A percentile compares a stretch with the other conserved stretches of the same genome.
phyloP scores from a whole-genome alignment of 768 basidiomycete genomes.

The Russula dissimulans region DNA sequence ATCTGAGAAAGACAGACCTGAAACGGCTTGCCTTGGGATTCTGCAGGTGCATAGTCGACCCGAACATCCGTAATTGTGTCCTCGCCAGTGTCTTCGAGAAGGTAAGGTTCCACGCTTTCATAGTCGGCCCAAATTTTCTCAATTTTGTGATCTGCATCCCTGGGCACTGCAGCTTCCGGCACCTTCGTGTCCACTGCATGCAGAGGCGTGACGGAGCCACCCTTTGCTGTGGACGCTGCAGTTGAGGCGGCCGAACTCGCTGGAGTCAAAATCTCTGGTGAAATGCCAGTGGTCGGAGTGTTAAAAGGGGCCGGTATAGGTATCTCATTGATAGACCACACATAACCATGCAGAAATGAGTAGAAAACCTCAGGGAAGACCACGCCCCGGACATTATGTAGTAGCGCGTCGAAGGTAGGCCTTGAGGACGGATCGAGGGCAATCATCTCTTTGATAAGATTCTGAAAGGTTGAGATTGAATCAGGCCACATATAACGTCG shows the following conservation, averaged over 20 bases:
- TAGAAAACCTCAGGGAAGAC: constrained; percentile 93
- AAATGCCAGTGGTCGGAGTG: constrained; percentile 24
- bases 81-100: constrained; percentile 40
- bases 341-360: constrained; percentile 87
- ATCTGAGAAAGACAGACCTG: constrained; percentile 36
- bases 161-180: constrained; percentile 41
- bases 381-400: constrained; percentile 64
- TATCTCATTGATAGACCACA: constrained; percentile 68
- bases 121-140: constrained; percentile 85
- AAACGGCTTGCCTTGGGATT: constrained; percentile 40
- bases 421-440: constrained; percentile 65
- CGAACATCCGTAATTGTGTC: constrained; percentile 45
- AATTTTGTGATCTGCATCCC: constrained; percentile 77
- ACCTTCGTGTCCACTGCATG: constrained; percentile 9
- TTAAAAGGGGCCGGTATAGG: constrained; percentile 40
- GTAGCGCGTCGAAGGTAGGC: constrained; percentile 71
- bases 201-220: constrained; percentile 10
- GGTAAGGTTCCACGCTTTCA: constrained; percentile 67
- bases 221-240: constrained; percentile 3
- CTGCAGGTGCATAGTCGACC: constrained; percentile 44
- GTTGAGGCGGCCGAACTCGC: constrained; percentile 13
- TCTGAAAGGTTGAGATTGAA: constrained; percentile 35
- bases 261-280: constrained; percentile 3
- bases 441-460: constrained; percentile 86
- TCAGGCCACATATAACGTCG: constrained; percentile 4